Evolutionary conservation across 495 filamentous ascomycete genomes (phyloP).

Genomic region (Lepidopterella palustris): DNA sequence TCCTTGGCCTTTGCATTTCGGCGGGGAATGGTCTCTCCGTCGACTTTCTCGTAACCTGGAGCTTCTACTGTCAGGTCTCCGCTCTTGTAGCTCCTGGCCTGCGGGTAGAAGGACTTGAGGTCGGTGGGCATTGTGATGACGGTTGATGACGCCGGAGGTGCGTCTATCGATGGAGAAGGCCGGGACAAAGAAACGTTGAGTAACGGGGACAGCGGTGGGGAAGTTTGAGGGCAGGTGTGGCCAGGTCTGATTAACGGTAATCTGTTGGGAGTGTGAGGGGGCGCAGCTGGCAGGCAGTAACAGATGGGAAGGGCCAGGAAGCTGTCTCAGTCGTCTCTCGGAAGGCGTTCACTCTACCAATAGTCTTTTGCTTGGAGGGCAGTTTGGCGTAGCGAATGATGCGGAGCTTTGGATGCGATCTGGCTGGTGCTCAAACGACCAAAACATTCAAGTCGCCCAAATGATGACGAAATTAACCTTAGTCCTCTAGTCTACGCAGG

Average conservation of each 20-base stretch:
- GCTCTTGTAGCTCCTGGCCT: constrained; percentile 58
- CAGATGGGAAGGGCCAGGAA: not conserved
- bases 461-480: not conserved
- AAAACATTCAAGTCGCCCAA: not conserved
- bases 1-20: constrained; percentile 67
- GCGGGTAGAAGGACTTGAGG: constrained; percentile 43
- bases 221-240: not conserved
- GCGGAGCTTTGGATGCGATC: not conserved
- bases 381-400: too few species aligned
- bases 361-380: too few species aligned
- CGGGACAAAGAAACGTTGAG: not conserved
- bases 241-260: not conserved
- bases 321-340: not conserved
- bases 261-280: not conserved
- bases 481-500: too few species aligned
- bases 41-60: constrained; percentile 59
- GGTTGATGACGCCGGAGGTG: not conserved
- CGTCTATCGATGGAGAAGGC: constrained; percentile 11
- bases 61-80: constrained; percentile 74
- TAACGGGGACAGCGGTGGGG: not conserved
- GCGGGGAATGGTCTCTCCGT: constrained; percentile 88
- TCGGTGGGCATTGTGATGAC: constrained; percentile 28
- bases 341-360: too few species aligned
- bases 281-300: not conserved
- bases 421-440: not conserved